Base-by-base conservation (phyloP, 1,284 basidiomycete species). In the Cryptococcus sp. region DNA sequence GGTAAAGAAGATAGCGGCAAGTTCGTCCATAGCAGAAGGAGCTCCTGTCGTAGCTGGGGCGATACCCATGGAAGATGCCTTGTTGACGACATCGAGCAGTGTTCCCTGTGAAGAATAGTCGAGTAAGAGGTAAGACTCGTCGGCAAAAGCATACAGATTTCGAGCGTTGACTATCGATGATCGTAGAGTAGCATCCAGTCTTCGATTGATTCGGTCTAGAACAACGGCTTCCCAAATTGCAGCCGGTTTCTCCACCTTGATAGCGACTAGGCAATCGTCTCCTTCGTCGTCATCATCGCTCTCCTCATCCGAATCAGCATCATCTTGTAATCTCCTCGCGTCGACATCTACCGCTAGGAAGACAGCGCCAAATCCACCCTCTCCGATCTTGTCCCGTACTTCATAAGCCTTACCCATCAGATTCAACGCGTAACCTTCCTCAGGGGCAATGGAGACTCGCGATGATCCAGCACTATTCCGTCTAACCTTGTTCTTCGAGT, bases 351-450 rank as follows among this genome's bases (percentile, higher is more conserved):
- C 72, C 4, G 87, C 91, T 58, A 86, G 84, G 79, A 96, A 99
- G 8, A 98, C 96, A 3, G 88, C 84, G 0, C 95, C 96, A 66
- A 93, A 99, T 0, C 93, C 93, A 5, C 96, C 96, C 78, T 99
- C 95, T 4, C 96, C 96, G 30, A 99, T 82, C 76, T 98, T 98
- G 60, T 87, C 87, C 4, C 81, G 79, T 7, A 98, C 83, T 51
- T 82, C 81, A 67, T 88, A 91, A 46, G 78, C 79, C 58, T 82
- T 82, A 3, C 82, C 84, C 35, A 79, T 81, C 6, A 97, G 78
- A 2, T 65, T 56, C 34, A 78, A 60, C 5, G 52, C 46, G 49
- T 63, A 67, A 32, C 71, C 71, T 2, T 71, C 70, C 4, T 58
- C 53, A 4, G 65, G 58, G 2, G 60, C 62, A 5, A 64, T 58